Base-by-base conservation (phyloP, 129 eudicot species). In the Lactuca sativa region DNA sequence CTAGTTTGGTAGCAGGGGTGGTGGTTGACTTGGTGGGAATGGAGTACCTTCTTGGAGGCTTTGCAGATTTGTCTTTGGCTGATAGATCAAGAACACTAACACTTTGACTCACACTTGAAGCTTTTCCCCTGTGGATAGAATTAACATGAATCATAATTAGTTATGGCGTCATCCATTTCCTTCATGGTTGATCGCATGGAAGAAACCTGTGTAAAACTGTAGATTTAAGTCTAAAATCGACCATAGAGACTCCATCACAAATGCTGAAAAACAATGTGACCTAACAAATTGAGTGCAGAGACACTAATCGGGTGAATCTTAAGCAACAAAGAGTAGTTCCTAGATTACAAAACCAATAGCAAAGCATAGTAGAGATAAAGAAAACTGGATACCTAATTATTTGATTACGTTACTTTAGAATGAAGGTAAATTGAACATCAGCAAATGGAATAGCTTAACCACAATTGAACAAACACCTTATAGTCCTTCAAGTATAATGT, bases 31-130 rank as follows among this genome's bases (percentile, higher is more conserved):
- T 92, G 66, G 73, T 64, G 32, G 95, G 95, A 77, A 86, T 86
- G 7, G 96, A 92, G 43, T 86, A 73, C 73, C 98, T 87, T 70
- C 98, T 92, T 33, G 92, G 85, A 2, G 98, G 98, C 77, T 86
- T 92, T 21, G 82, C 86, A 67, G 98, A 76, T 72, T 92, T 92
- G 55, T 86, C 95, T 81, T 92, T 92, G 59, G 78, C 80, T 34
- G 97, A 88, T 31, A 83, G 34, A 47, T 89, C 85, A 69, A 89
- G 95, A 17, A 82, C 83, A 69, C 86, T 64, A 62, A 82, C 84
- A 64, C 96, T 92, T 78, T 92, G 89, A 64, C 89, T 89, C 57
- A 92, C 87, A 79, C 69, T 82, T 40, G 91, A 72, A 71, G 83
- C 68, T 66, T 79, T 88, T 78, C 91, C 95, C 82, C 96, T 92